Evolutionary conservation across 495 filamentous ascomycete genomes (phyloP).

Genomic region (Podospora pseudocomata): DNA sequence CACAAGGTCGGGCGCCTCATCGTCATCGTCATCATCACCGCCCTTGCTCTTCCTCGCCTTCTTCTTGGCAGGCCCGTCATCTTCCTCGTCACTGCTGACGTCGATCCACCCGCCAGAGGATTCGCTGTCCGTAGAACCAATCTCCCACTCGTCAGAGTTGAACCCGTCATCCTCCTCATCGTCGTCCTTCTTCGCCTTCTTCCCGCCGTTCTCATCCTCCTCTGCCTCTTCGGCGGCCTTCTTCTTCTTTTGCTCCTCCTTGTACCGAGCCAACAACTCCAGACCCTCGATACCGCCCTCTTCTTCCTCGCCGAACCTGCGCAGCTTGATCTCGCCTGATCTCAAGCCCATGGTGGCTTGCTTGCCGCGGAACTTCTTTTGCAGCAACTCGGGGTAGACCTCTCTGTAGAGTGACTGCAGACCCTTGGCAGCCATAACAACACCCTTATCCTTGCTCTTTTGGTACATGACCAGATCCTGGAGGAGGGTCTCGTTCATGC

Average conservation of each 20-base stretch:
- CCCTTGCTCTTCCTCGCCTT: conserved; percentile 41
- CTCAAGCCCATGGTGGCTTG: conserved; percentile 81
- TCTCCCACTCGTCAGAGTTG: conserved; percentile 79
- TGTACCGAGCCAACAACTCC: conserved; percentile 88
- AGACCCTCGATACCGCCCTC: conserved; percentile 85
- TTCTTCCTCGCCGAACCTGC: conserved; percentile 76
- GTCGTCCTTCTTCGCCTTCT: conserved; percentile 28
- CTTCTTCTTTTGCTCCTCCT: conserved; percentile 77
- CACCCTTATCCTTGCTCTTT: conserved; percentile 95
- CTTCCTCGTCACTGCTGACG: conserved; percentile 77
- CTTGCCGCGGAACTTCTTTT: conserved; percentile 87
- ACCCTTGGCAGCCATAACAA: conserved; percentile 94
- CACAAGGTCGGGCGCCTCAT: conserved; percentile 27
- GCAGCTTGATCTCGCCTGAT: conserved; percentile 63
- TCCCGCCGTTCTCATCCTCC: conserved; percentile 39
- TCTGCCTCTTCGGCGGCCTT: conserved; percentile 61
- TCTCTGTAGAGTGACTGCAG: conserved; percentile 87
- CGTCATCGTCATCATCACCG: conserved; percentile 21
- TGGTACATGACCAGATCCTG: conserved; percentile 95
- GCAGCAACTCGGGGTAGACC: conserved; percentile 81
- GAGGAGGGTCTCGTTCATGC: conserved; percentile 92
- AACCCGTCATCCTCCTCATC: conserved; percentile 59
- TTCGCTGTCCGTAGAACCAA: conserved; percentile 72
- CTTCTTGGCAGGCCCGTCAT: conserved; percentile 62
- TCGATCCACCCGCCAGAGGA: conserved; percentile 84